These are phyloP conservation scores for Cystobasidiaceae sp. DNA, from an alignment of 1,284 basidiomycete species.

Conservation along the genomic window DNA sequence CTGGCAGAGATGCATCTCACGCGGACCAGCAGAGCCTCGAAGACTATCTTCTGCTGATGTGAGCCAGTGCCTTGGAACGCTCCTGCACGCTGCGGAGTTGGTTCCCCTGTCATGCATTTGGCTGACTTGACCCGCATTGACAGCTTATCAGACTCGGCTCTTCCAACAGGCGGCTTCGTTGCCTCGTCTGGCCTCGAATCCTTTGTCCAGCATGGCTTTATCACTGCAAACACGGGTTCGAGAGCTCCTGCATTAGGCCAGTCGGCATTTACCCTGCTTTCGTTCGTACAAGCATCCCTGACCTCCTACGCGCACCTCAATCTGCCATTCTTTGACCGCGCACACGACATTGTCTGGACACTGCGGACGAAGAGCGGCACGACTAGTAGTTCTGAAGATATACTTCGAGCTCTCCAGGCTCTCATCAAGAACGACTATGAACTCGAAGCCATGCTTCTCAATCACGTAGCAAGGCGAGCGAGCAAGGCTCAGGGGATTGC, in stretches of 20 bases:
- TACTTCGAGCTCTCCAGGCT: not conserved
- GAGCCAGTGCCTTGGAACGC: not conserved
- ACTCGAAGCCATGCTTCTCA: constrained; percentile 81
- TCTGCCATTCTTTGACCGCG: constrained; percentile 67
- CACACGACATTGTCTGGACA: constrained; percentile 51
- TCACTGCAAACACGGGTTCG: constrained; percentile 44
- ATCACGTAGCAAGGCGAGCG: constrained; percentile 79
- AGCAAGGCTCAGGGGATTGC: constrained; percentile 89
- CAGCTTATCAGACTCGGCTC: constrained; percentile 51
- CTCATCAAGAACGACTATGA: constrained; percentile 42
- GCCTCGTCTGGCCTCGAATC: constrained; percentile 90
- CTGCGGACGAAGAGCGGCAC: not conserved
- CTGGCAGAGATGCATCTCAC: too few species aligned
- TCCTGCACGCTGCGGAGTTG: not conserved
- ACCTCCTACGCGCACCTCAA: constrained; percentile 69
- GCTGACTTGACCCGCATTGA: not conserved
- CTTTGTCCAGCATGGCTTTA: constrained; percentile 77
- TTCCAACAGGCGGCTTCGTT: constrained; percentile 84
- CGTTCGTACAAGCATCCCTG: constrained; percentile 66
- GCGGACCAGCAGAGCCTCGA: constrained; percentile 14
- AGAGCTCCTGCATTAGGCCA: constrained; percentile 2
- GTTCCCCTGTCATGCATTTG: not conserved
- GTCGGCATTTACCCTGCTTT: constrained; percentile 48
- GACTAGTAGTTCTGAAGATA: too few species aligned
- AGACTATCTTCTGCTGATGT: constrained; percentile 24